These are phyloP conservation scores for Phytophthora pisi DNA, from an alignment of 352 stramenopile genomes.

Conservation along the genomic window DNA sequence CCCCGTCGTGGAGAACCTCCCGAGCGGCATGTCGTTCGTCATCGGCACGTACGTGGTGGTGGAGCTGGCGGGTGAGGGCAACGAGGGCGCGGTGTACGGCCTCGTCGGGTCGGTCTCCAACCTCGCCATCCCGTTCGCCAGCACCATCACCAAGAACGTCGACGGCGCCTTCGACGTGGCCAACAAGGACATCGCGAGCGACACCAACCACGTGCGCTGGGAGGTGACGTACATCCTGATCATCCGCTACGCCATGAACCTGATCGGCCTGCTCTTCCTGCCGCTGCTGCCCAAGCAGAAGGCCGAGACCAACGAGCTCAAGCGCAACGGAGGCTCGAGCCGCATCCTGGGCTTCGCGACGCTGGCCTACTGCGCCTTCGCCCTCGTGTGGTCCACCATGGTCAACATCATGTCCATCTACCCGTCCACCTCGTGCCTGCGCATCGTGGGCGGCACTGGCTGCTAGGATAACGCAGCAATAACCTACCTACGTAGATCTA, in stretches of 20 bases:
- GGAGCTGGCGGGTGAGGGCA: constrained; percentile 49
- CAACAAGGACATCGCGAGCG: constrained; percentile 44
- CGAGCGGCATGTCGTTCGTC: constrained; percentile 43
- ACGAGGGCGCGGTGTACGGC: constrained; percentile 49
- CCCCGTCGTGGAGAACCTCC: constrained; percentile 39
- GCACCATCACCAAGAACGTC: constrained; percentile 48
- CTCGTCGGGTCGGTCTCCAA: constrained; percentile 52
- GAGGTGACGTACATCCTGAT: constrained; percentile 51
- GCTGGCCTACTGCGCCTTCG: constrained; percentile 42
- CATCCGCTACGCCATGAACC: constrained; percentile 48
- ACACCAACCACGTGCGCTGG: constrained; percentile 42
- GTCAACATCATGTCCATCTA: constrained; percentile 46
- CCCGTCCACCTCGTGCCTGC: constrained; percentile 34
- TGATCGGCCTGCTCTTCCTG: constrained; percentile 40
- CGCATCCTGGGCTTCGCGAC: constrained; percentile 43
- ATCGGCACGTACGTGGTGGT: constrained; percentile 50
- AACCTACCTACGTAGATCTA: neutral
- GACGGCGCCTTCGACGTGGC: constrained; percentile 43
- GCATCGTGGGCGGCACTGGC: constrained; percentile 35
- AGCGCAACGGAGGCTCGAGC: constrained; percentile 44
- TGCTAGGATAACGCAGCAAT: constrained; percentile 19
- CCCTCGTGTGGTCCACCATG: constrained; percentile 36
- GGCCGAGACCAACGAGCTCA: constrained; percentile 47
- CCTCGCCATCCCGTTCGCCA: constrained; percentile 43
- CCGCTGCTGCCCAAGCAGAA: constrained; percentile 54